Evolutionary conservation across 331 rosid species (phyloP).

Genomic region (Malus hybrid): DNA sequence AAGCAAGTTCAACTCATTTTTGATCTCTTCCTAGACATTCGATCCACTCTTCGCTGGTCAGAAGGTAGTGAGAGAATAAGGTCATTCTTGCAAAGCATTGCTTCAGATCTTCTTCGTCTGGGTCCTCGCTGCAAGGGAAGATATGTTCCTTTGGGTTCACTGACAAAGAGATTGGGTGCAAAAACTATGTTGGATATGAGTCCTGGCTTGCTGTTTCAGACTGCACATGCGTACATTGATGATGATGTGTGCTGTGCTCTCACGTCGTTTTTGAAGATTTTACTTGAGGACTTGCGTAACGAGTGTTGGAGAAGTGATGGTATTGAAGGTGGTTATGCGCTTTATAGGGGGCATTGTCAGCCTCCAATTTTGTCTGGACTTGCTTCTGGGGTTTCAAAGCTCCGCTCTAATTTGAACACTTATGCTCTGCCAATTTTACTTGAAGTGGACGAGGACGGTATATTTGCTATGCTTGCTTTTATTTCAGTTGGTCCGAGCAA

Average conservation of each 20-base stretch:
- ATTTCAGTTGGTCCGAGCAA: conserved; percentile 56
- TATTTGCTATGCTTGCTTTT: conserved; percentile 81
- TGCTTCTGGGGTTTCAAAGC: conserved; percentile 87
- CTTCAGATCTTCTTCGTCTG: conserved; percentile 61
- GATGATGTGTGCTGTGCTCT: conserved; percentile 95
- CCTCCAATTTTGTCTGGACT: conserved; percentile 76
- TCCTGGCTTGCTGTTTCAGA: conserved; percentile 53
- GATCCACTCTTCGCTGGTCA: conserved; percentile 62
- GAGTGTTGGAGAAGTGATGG: conserved; percentile 89
- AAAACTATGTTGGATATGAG: conserved; percentile 63
- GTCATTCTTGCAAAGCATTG: conserved; percentile 57
- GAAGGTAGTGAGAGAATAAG: conserved; percentile 62
- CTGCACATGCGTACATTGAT: conserved; percentile 66
- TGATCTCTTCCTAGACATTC: conserved; percentile 87
- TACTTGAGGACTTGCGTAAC: conserved; percentile 82
- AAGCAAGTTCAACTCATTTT: conserved; percentile 89
- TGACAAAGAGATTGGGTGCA: conserved; percentile 86
- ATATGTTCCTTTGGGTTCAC: conserved; percentile 78
- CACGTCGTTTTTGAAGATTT: conserved; percentile 77
- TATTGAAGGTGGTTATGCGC: conserved; percentile 71
- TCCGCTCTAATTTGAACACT: conserved; percentile 85
- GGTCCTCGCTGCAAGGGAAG: conserved; percentile 95
- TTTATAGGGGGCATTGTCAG: conserved; percentile 63
- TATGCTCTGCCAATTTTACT: conserved; percentile 79
- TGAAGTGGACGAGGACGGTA: conserved; percentile 78